phyloP scores from a whole-genome alignment of 257 asterid genomes.

The Paulownia fortunei region DNA sequence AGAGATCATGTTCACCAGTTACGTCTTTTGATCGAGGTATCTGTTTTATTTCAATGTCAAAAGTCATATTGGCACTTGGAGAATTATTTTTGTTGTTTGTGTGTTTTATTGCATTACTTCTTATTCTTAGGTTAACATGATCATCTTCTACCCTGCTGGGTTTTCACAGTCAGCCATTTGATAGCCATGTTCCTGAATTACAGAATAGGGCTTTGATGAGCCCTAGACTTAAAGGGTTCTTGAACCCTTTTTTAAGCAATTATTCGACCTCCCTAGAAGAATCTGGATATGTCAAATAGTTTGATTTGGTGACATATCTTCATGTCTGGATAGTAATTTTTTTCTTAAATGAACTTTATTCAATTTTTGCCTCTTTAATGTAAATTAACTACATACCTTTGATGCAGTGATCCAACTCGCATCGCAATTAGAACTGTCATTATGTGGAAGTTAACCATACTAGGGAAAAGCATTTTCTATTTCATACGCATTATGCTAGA shows the following conservation, averaged over 20 bases:
- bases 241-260: not conserved
- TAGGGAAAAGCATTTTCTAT: not conserved
- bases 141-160: not conserved
- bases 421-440: not conserved
- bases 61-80: not conserved
- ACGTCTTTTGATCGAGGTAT: slow-evolving; percentile 96
- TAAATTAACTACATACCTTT: not conserved
- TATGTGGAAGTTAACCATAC: not conserved
- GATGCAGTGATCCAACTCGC: not conserved
- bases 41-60: slow-evolving; percentile 10
- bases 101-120: not conserved
- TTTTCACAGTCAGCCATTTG: not conserved
- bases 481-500: not conserved
- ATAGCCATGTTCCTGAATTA: not conserved
- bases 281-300: slow-evolving; percentile 4
- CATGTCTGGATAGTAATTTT: not conserved
- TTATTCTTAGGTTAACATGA: not conserved
- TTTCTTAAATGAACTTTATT: not conserved
- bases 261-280: not conserved
- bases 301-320: not conserved
- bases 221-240: not conserved
- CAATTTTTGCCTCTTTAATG: not conserved
- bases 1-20: slow-evolving; percentile 98
- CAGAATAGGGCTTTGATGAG: not conserved
- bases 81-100: not conserved